These are phyloP conservation scores for Phyllosticta capitalensis DNA, from an alignment of 2,329 filamentous ascomycete genomes.

Conservation along the genomic window DNA sequence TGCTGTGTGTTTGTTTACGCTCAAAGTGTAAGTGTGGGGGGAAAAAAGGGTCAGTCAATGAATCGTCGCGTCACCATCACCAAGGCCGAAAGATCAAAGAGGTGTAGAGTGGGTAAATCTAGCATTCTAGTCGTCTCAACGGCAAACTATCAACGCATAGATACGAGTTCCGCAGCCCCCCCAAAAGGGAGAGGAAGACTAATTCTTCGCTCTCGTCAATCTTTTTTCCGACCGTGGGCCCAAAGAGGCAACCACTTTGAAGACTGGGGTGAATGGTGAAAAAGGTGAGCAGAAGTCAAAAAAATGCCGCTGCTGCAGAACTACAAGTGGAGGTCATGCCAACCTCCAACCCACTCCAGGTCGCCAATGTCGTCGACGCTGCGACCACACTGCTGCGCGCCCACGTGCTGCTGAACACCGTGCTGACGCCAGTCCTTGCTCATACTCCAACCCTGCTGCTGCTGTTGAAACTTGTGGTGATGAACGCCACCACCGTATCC, in stretches of 20 bases:
- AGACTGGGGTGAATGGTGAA: too few relatives aligned
- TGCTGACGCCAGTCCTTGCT: conserved; percentile 43
- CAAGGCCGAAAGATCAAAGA: too few relatives aligned
- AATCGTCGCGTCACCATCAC: too few relatives aligned
- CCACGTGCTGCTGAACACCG: conserved; percentile 16
- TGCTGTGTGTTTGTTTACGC: too few relatives aligned
- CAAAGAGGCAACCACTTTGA: too few relatives aligned
- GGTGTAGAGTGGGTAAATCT: conserved; percentile 11
- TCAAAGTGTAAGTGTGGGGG: too few relatives aligned
- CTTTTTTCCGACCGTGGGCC: background rate
- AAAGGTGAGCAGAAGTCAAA: too few relatives aligned
- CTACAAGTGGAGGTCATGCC: conserved; percentile 62
- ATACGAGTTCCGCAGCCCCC: conserved; percentile 10
- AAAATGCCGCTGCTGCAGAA: background rate
- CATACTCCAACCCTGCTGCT: conserved; percentile 29
- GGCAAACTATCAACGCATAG: conserved; percentile 11
- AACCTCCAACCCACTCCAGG: conserved; percentile 92
- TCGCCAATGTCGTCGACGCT: conserved; percentile 56
- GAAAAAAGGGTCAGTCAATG: too few relatives aligned
- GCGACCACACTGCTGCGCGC: conserved; percentile 25
- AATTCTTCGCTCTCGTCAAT: background rate
- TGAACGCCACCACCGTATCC: too few relatives aligned
- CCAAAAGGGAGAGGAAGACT: too few relatives aligned
- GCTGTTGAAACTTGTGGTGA: conserved; percentile 1
- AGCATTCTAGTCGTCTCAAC: conserved; percentile 11